These are phyloP conservation scores for Trichopus zeylanicus DNA, from an alignment of 116 monocot genomes.

Conservation along the genomic window DNA sequence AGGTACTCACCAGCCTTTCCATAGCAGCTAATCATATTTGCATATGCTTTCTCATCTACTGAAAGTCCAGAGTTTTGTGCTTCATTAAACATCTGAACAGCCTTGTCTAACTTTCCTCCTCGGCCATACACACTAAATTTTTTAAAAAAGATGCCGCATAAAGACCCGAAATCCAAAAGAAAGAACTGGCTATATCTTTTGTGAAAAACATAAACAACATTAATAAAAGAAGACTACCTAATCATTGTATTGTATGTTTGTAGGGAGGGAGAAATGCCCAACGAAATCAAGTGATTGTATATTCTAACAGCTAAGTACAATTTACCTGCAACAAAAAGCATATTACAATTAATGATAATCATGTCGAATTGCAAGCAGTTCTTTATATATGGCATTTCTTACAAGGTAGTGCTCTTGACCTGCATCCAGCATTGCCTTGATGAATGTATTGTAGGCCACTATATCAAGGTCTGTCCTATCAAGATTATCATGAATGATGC, in stretches of 20 bases:
- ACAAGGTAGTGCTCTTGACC: conserved; percentile 21
- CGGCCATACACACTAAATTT: conserved; percentile 85
- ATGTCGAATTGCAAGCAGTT: not conserved
- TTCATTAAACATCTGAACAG: conserved; percentile 70
- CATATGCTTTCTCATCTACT: conserved; percentile 85
- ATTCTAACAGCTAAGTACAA: conserved; percentile 54
- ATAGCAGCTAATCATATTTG: conserved; percentile 85
- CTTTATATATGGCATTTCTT: not conserved
- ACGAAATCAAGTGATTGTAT: conserved; percentile 75
- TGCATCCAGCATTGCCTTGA: conserved; percentile 93
- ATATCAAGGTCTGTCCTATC: conserved; percentile 57
- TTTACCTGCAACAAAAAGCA: conserved; percentile 49
- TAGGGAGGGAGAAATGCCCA: conserved; percentile 59
- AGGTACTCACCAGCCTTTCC: conserved; percentile 70
- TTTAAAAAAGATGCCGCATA: not conserved
- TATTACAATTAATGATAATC: not conserved
- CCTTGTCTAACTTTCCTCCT: conserved; percentile 83
- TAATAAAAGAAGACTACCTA: conserved; percentile 30
- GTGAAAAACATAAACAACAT: conserved; percentile 3
- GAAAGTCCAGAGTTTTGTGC: conserved; percentile 42
- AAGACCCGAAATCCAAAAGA: not conserved
- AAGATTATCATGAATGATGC: conserved; percentile 54
- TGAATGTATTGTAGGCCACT: conserved; percentile 88
- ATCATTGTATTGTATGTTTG: conserved; percentile 97
- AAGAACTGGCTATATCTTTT: not conserved